A percentile compares a stretch with the other conserved stretches of the same genome.
Evolutionary conservation across 106 monocot genomes (phyloP).

Genomic region (Alisma plantagoaquatica): DNA sequence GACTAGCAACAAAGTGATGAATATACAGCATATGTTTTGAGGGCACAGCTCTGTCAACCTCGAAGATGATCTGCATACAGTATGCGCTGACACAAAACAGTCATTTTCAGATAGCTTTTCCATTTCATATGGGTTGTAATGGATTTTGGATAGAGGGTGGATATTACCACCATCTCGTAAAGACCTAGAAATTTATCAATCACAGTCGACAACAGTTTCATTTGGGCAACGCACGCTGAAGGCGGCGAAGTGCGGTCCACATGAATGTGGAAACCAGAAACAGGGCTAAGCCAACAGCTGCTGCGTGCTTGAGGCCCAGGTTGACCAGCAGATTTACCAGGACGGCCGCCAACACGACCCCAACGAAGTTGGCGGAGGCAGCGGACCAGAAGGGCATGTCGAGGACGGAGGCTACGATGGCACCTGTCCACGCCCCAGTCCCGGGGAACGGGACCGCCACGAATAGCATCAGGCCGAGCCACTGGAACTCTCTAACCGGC

Average conservation of each 20-base stretch:
- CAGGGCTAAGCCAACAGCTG: constrained; percentile 40
- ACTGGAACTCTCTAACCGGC: constrained; percentile 88
- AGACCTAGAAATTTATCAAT: constrained; percentile 10
- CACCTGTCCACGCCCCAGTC: constrained; percentile 94
- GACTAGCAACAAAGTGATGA: too few relatives aligned
- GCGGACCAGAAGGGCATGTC: constrained; percentile 91
- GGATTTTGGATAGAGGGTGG: neutral
- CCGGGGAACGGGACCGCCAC: constrained; percentile 95
- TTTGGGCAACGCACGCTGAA: too few relatives aligned
- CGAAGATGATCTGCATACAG: too few relatives aligned
- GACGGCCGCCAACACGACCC: constrained; percentile 80
- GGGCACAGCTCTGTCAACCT: too few relatives aligned
- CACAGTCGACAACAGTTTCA: too few relatives aligned
- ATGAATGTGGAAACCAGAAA: constrained; percentile 71
- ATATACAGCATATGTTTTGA: too few relatives aligned
- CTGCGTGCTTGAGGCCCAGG: constrained; percentile 77
- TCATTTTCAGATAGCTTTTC: too few relatives aligned
- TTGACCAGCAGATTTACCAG: constrained; percentile 93
- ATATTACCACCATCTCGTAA: constrained; percentile 19
- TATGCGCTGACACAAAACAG: too few relatives aligned
- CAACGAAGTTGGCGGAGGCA: constrained; percentile 76
- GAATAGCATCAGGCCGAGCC: constrained; percentile 94
- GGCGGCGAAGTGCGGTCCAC: constrained; percentile 56
- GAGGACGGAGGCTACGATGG: constrained; percentile 68
- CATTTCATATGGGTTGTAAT: too few relatives aligned